These are phyloP conservation scores for Amphicarpaea edgeworthii DNA, from an alignment of 306 rosid species.

Conservation along the genomic window DNA sequence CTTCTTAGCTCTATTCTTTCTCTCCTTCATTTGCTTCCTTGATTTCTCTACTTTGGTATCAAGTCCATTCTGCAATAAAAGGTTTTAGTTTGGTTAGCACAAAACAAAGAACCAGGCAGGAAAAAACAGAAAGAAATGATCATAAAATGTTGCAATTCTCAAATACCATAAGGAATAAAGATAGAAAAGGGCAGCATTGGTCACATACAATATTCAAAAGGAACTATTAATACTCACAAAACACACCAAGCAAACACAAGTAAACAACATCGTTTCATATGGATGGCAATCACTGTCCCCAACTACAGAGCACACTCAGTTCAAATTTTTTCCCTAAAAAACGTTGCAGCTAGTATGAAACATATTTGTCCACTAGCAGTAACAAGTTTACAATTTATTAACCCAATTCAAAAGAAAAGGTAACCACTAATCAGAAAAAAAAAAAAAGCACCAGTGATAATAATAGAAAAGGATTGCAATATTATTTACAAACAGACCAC, in stretches of 20 bases:
- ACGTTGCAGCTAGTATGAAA: no score
- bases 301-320: background rate
- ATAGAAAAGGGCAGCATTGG: background rate
- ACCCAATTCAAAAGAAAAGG: no score
- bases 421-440: no score
- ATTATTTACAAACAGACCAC: background rate
- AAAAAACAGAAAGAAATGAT: background rate
- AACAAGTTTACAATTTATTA: background rate
- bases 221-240: background rate
- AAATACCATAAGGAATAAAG: background rate
- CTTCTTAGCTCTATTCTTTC: constrained; percentile 93
- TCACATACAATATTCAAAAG: background rate
- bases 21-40: constrained; percentile 94
- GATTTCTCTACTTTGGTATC: constrained; percentile 88
- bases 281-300: background rate
- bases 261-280: background rate
- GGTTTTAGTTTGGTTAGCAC: background rate
- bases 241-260: background rate
- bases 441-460: background rate
- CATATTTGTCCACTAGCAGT: background rate
- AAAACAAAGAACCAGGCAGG: background rate
- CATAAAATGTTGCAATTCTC: background rate
- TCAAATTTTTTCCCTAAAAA: background rate
- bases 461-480: background rate
- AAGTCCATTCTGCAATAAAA: constrained; percentile 76